Evolutionary conservation across 306 rosid genomes (phyloP).

Genomic region (Vigna nakashimae): DNA sequence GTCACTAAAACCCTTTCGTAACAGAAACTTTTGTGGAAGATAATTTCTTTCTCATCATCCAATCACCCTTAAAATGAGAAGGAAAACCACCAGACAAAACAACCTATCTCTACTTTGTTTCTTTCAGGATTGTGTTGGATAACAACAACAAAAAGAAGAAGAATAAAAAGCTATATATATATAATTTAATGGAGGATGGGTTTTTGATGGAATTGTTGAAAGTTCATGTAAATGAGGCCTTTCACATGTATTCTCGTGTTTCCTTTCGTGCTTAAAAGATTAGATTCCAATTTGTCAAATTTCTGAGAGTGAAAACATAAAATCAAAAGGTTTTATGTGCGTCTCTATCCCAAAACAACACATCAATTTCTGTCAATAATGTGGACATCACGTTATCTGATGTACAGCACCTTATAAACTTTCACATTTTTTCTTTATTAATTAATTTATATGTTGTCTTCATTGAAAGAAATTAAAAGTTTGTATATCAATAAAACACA

Average conservation of each 20-base stretch:
- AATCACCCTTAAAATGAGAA: neutral
- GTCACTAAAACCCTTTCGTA: neutral
- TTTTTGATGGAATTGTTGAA: neutral
- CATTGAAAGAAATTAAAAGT: too few species aligned
- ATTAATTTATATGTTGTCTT: too few species aligned
- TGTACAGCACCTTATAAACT: too few species aligned
- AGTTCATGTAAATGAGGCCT: neutral
- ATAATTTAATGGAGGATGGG: neutral
- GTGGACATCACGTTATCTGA: neutral
- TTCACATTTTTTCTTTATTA: neutral
- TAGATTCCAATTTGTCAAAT: neutral
- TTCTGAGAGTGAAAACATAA: neutral
- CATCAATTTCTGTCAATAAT: neutral
- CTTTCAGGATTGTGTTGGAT: neutral
- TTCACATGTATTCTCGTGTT: constrained; percentile 27
- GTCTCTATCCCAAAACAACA: neutral
- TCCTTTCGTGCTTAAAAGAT: neutral
- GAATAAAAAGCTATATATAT: neutral
- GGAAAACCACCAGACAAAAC: neutral
- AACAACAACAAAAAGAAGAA: neutral
- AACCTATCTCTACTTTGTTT: constrained; percentile 1
- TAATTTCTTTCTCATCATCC: neutral
- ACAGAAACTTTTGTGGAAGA: neutral
- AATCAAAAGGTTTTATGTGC: neutral
- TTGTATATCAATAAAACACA: too few species aligned